Conservation (phyloP, 169 alveolate genomes). For the Amoebophrya sp. region DNA sequence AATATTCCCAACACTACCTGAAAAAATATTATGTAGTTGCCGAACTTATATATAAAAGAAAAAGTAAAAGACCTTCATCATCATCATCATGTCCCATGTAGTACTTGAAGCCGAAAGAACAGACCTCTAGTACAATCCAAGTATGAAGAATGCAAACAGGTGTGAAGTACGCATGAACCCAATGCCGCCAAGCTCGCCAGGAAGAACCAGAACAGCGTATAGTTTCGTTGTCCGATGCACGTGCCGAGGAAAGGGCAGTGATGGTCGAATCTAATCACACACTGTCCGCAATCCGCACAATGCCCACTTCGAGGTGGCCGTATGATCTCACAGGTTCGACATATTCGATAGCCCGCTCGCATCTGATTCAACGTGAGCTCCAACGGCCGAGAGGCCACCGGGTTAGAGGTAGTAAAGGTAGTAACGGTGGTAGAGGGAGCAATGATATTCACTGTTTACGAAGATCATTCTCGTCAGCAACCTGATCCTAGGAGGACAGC, state of each 20-base stretch:
- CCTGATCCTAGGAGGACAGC: too few species aligned
- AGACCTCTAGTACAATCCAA: neutral
- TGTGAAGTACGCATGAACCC: neutral
- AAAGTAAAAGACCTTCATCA: neutral
- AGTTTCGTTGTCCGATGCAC: slow-evolving; percentile 72
- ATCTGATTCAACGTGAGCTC: neutral
- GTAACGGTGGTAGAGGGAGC: neutral
- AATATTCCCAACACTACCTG: neutral
- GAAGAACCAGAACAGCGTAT: slow-evolving; percentile 35
- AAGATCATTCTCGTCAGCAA: neutral
- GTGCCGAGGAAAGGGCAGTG: slow-evolving; percentile 90
- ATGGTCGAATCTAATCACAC: slow-evolving; percentile 86
- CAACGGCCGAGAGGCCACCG: neutral
- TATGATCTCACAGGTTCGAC: neutral
- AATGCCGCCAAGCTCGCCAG: neutral
- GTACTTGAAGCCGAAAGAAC: neutral
- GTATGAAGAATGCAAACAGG: neutral
- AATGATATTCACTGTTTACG: neutral
- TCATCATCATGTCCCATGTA: neutral
- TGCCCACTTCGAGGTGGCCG: slow-evolving; percentile 84
- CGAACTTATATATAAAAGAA: neutral
- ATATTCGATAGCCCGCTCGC: neutral
- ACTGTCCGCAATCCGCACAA: slow-evolving; percentile 80
- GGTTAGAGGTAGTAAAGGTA: neutral
- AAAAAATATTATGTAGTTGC: too few species aligned